Evolutionary conservation across 1,284 basidiomycete species (phyloP).

Genomic region (Leccinum brunneo-olivaceum): DNA sequence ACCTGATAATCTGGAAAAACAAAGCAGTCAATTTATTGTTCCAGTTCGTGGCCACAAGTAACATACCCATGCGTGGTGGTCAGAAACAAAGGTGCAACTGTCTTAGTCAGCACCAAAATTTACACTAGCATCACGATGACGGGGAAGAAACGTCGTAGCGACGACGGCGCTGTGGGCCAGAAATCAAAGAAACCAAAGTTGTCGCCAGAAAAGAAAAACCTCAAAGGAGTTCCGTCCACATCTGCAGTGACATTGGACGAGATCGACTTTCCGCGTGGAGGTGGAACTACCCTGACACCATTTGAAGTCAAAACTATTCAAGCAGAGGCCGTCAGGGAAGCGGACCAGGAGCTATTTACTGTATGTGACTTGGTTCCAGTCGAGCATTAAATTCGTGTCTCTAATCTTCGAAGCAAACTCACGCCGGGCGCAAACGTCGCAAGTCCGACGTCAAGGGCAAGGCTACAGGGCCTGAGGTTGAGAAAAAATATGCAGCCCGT

Average conservation of each 20-base stretch:
- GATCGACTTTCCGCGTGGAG: constrained; percentile 92
- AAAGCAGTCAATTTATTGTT: constrained; percentile 1
- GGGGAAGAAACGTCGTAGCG: constrained; percentile 52
- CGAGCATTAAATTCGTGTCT: constrained; percentile 6
- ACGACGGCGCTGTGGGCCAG: constrained; percentile 41
- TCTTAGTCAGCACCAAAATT: constrained; percentile 16
- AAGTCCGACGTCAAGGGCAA: constrained; percentile 46
- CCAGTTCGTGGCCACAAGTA: too few relatives aligned
- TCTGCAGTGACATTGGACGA: constrained; percentile 60
- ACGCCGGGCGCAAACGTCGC: constrained; percentile 32
- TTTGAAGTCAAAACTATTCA: constrained; percentile 86
- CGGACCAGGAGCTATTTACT: constrained; percentile 72
- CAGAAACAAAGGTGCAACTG: too few relatives aligned
- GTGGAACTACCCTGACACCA: constrained; percentile 77
- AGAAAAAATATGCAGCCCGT: constrained; percentile 45
- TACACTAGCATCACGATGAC: constrained; percentile 32
- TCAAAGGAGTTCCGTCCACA: constrained; percentile 21
- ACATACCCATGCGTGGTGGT: too few relatives aligned
- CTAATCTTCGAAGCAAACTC: constrained; percentile 13
- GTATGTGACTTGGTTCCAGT: constrained; percentile 32
- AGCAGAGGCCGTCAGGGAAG: constrained; percentile 81
- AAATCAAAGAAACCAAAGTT: constrained; percentile 54
- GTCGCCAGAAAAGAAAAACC: constrained; percentile 23
- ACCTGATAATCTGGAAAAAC: constrained; percentile 39
- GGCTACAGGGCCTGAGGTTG: constrained; percentile 22